Conservation (phyloP, 2,329 filamentous ascomycete species). For the Zymoseptoria crescenta region DNA sequence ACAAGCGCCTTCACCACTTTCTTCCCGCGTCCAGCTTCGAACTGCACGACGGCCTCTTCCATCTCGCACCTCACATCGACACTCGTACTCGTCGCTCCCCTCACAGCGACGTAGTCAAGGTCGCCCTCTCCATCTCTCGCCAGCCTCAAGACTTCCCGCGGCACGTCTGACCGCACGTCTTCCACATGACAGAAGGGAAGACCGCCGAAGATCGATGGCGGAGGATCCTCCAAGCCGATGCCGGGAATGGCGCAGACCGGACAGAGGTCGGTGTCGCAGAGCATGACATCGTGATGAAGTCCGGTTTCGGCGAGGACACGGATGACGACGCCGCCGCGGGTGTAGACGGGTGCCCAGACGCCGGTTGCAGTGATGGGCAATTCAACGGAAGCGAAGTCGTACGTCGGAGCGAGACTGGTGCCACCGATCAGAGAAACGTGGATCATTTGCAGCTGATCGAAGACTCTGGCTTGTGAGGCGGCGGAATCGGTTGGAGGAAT, state of each 20-base stretch:
- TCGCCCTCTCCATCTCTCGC: slow-evolving; percentile 1
- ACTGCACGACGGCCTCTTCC: slow-evolving; percentile 1
- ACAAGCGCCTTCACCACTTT: background rate
- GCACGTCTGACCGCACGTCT: background rate
- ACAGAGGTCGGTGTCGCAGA: background rate
- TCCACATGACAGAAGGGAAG: background rate
- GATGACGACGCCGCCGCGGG: background rate
- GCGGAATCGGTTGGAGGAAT: background rate
- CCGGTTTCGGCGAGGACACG: background rate
- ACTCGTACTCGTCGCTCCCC: background rate
- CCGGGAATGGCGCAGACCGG: background rate
- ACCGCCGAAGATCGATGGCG: background rate
- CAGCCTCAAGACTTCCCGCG: background rate
- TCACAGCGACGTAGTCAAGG: background rate
- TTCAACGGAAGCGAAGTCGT: background rate
- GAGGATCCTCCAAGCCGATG: background rate
- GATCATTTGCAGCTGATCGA: background rate
- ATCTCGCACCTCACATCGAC: slow-evolving; percentile 6
- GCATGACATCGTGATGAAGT: background rate
- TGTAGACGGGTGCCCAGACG: background rate
- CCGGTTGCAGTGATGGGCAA: background rate
- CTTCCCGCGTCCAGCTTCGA: background rate
- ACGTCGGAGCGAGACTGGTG: background rate
- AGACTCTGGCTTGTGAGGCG: background rate
- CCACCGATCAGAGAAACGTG: background rate